These are phyloP conservation scores for Fusarium pseudoanthophilum DNA, from an alignment of 2,329 filamentous ascomycete genomes.

Conservation along the genomic window DNA sequence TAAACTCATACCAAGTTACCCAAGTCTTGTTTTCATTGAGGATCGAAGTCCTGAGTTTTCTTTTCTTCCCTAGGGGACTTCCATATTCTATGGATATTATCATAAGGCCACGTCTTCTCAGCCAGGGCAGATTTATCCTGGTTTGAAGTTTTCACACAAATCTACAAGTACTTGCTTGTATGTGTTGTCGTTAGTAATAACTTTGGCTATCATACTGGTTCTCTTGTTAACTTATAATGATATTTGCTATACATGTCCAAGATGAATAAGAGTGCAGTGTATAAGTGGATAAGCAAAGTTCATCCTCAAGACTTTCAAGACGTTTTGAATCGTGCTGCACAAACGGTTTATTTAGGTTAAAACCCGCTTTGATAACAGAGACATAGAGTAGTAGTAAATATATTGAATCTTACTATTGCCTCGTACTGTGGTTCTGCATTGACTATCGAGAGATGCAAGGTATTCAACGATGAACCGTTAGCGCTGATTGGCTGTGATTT, in stretches of 20 bases:
- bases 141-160: background rate
- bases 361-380: rapidly evolving
- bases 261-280: background rate
- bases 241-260: background rate
- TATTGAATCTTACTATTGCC: background rate
- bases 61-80: too few relatives aligned
- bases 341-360: background rate
- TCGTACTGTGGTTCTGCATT: background rate
- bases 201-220: background rate
- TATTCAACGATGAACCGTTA: background rate
- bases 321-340: background rate
- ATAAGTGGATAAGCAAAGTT: background rate
- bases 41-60: too few relatives aligned
- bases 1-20: too few relatives aligned
- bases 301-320: background rate
- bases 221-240: rapidly evolving
- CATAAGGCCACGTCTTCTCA: background rate
- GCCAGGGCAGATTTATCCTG: background rate
- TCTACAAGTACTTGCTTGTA: too few relatives aligned
- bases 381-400: background rate
- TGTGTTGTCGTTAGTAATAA: background rate
- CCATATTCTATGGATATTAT: too few relatives aligned
- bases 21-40: too few relatives aligned
- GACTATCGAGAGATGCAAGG: background rate
- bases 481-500: slow-evolving; percentile 22